phyloP scores from a whole-genome alignment of 2,329 filamentous ascomycete genomes.

The Xylariaceae sp. region DNA sequence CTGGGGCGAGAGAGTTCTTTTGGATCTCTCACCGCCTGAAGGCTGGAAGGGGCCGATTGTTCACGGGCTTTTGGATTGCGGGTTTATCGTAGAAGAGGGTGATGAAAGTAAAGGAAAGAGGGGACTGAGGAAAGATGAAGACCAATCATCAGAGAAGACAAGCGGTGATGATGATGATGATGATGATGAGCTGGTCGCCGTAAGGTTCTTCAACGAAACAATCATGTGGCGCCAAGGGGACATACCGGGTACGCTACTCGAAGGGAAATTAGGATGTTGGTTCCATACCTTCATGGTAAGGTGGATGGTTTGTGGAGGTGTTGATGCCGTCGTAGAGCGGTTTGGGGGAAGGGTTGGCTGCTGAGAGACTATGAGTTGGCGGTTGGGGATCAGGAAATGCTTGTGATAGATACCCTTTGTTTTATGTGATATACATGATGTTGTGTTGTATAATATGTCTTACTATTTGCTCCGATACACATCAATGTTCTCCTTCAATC shows the following conservation, averaged over 20 bases:
- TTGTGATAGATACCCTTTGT: no score
- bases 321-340: constrained; percentile 25
- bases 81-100: constrained; percentile 32
- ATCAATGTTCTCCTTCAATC: no score
- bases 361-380: no score
- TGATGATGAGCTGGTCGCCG: no score
- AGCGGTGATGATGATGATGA: no score
- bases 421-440: no score
- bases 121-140: constrained; percentile 36
- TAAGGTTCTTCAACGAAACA: constrained; percentile 37
- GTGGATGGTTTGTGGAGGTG: constrained; percentile 25
- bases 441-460: no score
- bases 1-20: constrained; percentile 12
- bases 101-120: constrained; percentile 18
- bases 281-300: constrained; percentile 22
- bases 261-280: constrained; percentile 21
- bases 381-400: no score
- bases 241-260: constrained; percentile 20
- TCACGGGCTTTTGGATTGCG: constrained; percentile 18
- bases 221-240: constrained; percentile 33
- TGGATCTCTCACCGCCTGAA: constrained; percentile 19
- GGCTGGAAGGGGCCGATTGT: constrained; percentile 23
- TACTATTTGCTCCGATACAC: no score
- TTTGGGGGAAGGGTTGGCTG: no score
- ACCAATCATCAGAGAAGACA: no score